A percentile compares a stretch with the other conserved stretches of the same genome.
These are phyloP conservation scores for Nectriaceae sp. DNA, from an alignment of 2,329 filamentous ascomycete species.

Conservation along the genomic window DNA sequence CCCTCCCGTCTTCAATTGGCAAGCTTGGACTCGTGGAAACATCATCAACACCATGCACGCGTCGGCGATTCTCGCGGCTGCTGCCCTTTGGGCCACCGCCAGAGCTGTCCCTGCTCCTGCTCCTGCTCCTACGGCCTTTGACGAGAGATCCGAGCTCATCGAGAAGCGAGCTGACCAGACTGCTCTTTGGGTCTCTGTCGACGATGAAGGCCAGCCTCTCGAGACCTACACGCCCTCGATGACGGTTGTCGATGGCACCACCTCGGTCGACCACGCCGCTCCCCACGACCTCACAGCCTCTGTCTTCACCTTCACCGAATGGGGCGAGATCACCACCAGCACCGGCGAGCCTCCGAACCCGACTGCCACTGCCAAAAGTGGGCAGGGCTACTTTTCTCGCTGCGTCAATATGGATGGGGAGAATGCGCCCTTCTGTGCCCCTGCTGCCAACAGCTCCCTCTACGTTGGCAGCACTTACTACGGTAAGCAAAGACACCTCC, in stretches of 20 bases:
- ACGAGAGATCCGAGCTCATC: constrained; percentile 16
- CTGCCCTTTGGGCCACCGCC: constrained; percentile 32
- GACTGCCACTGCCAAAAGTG: constrained; percentile 42
- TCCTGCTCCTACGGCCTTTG: background rate
- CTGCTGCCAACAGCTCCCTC: constrained; percentile 44
- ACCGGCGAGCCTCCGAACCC: constrained; percentile 47
- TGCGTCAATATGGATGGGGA: constrained; percentile 51
- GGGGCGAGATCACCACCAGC: constrained; percentile 41
- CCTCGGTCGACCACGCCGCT: constrained; percentile 39
- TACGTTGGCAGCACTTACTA: constrained; percentile 52
- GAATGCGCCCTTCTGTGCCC: constrained; percentile 54
- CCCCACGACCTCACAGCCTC: constrained; percentile 50
- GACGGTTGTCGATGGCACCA: constrained; percentile 48
- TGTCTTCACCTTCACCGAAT: constrained; percentile 40
- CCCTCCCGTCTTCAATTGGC: constrained; percentile 8
- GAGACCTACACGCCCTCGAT: constrained; percentile 52
- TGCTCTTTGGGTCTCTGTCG: constrained; percentile 54
- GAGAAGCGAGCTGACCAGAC: constrained; percentile 36
- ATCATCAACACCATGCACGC: constrained; percentile 36
- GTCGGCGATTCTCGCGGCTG: constrained; percentile 30
- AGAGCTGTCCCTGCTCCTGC: constrained; percentile 24
- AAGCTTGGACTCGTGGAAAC: constrained; percentile 7
- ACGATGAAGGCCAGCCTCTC: constrained; percentile 45
- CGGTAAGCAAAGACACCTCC: constrained; percentile 41
- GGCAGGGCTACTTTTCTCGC: constrained; percentile 50